These are phyloP conservation scores for Cyberlindnera veronae DNA, from an alignment of 805 yeast species.

Conservation along the genomic window DNA sequence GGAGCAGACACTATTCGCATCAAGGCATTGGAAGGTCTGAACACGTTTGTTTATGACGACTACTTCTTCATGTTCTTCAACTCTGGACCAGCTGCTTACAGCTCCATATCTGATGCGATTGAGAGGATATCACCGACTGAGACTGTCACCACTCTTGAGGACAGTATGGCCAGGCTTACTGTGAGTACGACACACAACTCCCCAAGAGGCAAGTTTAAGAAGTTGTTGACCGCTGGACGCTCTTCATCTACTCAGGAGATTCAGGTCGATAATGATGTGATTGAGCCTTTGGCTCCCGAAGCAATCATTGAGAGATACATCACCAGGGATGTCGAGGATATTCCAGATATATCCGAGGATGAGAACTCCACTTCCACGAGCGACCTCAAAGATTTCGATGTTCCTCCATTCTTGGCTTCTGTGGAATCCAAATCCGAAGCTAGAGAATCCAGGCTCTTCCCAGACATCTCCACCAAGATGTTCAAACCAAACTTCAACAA, in stretches of 20 bases:
- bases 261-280: too few relatives aligned
- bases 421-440: neutral
- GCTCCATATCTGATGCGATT: slow-evolving; percentile 39
- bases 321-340: slow-evolving; percentile 16
- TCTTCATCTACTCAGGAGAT: too few relatives aligned
- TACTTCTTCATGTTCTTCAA: slow-evolving; percentile 66
- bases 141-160: slow-evolving; percentile 1
- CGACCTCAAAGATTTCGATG: neutral
- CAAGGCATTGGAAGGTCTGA: slow-evolving; percentile 55
- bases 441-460: neutral
- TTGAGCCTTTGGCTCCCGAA: slow-evolving; percentile 6
- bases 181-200: neutral
- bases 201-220: slow-evolving; percentile 6
- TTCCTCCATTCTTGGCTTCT: too few relatives aligned
- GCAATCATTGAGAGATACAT: slow-evolving; percentile 21
- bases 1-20: slow-evolving; percentile 53
- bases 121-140: slow-evolving; percentile 4
- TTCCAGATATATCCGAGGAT: slow-evolving; percentile 6
- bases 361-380: neutral
- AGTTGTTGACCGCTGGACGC: neutral
- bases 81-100: slow-evolving; percentile 41
- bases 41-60: slow-evolving; percentile 59
- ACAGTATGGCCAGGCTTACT: slow-evolving; percentile 7
- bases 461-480: slow-evolving; percentile 6
- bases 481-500: slow-evolving; percentile 12